phyloP scores from a whole-genome alignment of 2,329 filamentous ascomycete species.

The Epicoccum sorghinum region DNA sequence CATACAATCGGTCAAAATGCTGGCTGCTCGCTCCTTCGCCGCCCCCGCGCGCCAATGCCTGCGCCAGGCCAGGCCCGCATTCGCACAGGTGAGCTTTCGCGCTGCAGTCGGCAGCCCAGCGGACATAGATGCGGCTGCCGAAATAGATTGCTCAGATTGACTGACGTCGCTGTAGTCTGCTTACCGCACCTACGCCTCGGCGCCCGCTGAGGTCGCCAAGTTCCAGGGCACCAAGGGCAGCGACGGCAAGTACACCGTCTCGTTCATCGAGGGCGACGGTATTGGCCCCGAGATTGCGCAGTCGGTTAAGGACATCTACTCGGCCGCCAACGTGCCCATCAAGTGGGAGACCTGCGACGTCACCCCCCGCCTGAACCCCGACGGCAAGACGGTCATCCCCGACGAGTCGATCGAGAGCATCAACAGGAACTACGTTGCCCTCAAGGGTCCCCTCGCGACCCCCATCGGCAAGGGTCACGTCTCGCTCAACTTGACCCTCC shows the following conservation, averaged over 20 bases:
- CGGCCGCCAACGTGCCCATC: constrained; percentile 91
- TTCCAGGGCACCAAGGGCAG: constrained; percentile 90
- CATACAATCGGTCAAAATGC: constrained; percentile 66
- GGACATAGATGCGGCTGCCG: background rate
- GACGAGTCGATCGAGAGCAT: constrained; percentile 93
- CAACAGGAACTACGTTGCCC: constrained; percentile 91
- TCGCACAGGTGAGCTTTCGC: constrained; percentile 62
- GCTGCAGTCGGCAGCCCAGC: constrained; percentile 1
- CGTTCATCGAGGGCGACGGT: constrained; percentile 97
- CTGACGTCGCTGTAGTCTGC: constrained; percentile 31
- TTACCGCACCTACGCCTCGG: constrained; percentile 61
- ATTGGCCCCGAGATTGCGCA: constrained; percentile 98
- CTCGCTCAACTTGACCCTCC: constrained; percentile 97
- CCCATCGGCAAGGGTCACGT: constrained; percentile 99
- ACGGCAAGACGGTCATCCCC: constrained; percentile 95
- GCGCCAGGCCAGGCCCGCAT: constrained; percentile 64
- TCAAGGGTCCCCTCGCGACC: constrained; percentile 98
- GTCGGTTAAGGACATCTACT: constrained; percentile 98
- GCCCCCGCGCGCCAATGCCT: constrained; percentile 80
- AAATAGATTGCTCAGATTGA: constrained; percentile 4
- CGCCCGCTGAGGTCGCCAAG: constrained; percentile 70
- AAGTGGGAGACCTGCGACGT: constrained; percentile 98
- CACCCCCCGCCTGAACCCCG: constrained; percentile 87
- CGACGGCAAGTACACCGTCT: constrained; percentile 94
- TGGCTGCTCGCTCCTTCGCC: constrained; percentile 79